These are phyloP conservation scores for Fraxinus americana DNA, from an alignment of 257 asterid genomes.

Conservation along the genomic window DNA sequence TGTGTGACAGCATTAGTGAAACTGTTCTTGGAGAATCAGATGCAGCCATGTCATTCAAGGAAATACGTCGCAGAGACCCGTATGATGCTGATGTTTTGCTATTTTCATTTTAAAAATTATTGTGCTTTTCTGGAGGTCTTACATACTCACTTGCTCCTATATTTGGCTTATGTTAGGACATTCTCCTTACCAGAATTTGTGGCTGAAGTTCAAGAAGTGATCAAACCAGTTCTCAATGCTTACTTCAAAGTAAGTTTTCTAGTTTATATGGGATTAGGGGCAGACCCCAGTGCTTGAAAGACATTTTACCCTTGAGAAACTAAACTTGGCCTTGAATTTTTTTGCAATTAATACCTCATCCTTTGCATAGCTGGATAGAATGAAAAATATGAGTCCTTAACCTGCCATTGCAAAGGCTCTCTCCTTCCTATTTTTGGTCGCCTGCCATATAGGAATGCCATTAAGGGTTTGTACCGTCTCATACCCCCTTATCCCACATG, in stretches of 20 bases:
- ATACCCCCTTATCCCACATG: too few species aligned
- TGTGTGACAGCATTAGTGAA: conserved; percentile 72
- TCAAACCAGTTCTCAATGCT: conserved; percentile 87
- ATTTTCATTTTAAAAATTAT: background rate
- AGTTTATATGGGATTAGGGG: conserved; percentile 9
- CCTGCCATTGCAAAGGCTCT: background rate
- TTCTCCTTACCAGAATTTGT: conserved; percentile 96
- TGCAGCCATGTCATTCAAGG: conserved; percentile 91
- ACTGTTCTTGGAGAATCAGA: conserved; percentile 94
- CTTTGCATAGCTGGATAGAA: background rate
- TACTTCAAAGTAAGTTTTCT: conserved; percentile 72
- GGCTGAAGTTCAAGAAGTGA: conserved; percentile 90
- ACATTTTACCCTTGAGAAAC: background rate
- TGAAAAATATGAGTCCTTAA: background rate
- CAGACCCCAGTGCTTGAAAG: background rate
- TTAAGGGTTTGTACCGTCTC: too few species aligned
- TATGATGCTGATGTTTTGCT: conserved; percentile 39
- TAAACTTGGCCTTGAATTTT: background rate
- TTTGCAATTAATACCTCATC: background rate
- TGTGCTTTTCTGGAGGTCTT: conserved; percentile 2
- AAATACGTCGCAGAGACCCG: conserved; percentile 95
- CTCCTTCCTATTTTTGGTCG: background rate
- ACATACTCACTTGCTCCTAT: conserved; percentile 1
- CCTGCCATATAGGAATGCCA: background rate
- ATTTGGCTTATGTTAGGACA: conserved; percentile 47